These are phyloP conservation scores for Xylaria curta DNA, from an alignment of 495 filamentous ascomycete species.

Conservation along the genomic window DNA sequence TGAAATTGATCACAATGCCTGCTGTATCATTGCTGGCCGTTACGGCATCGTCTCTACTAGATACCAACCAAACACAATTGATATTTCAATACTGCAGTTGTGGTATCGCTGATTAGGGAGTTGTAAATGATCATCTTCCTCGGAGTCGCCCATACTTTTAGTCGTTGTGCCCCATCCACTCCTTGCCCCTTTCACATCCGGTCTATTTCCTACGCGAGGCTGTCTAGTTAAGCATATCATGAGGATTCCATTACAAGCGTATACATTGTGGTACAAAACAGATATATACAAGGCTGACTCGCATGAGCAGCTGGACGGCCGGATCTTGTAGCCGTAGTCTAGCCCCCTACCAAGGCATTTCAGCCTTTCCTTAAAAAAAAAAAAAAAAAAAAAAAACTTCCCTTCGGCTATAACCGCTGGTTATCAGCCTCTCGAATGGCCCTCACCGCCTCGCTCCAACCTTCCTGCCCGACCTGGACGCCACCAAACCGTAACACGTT, in stretches of 20 bases:
- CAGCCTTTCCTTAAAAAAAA: background rate
- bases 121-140: background rate
- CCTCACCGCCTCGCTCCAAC: constrained; percentile 51
- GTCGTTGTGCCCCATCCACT: background rate
- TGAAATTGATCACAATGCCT: constrained; percentile 4
- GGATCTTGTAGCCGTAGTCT: background rate
- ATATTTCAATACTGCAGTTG: constrained; percentile 13
- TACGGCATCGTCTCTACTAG: constrained; percentile 23
- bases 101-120: background rate
- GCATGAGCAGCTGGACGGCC: constrained; percentile 7
- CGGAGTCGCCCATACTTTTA: background rate
- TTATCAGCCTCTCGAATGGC: constrained; percentile 49
- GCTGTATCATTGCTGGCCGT: background rate
- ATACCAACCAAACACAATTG: constrained; percentile 30
- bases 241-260: constrained; percentile 29
- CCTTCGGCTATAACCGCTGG: constrained; percentile 44
- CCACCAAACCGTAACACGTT: constrained; percentile 80
- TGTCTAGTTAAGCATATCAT: background rate
- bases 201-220: background rate
- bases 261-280: constrained; percentile 35
- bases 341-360: background rate
- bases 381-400: too few relatives aligned
- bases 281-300: constrained; percentile 28
- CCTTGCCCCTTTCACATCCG: background rate
- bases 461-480: constrained; percentile 54